Conservation (phyloP, 805 yeast genomes). For the Spathaspora sp. region DNA sequence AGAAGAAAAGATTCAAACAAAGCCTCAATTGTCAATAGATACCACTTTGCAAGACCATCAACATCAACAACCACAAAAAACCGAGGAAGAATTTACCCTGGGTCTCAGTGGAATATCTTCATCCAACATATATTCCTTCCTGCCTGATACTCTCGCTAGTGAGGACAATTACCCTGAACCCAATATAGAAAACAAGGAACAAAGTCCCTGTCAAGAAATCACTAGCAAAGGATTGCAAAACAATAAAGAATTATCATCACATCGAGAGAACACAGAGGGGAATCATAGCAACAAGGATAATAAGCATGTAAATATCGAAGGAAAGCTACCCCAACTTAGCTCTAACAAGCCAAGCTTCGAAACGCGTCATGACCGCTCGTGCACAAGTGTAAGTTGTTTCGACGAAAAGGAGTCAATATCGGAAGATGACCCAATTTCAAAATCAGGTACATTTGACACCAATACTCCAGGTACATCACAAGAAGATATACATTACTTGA, state of each 20-base stretch:
- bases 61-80: neutral
- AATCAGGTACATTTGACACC: neutral
- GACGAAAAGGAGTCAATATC: neutral
- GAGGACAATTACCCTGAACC: neutral
- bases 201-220: neutral
- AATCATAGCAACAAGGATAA: neutral
- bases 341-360: neutral
- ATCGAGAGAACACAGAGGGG: neutral
- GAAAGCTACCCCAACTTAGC: neutral
- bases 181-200: neutral
- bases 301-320: neutral
- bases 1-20: neutral
- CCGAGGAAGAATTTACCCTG: neutral
- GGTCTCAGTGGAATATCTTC: neutral
- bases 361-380: neutral
- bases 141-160: neutral
- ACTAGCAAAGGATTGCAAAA: neutral
- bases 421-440: neutral
- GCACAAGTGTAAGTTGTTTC: neutral
- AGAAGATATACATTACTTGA: neutral
- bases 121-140: neutral
- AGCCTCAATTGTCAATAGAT: neutral
- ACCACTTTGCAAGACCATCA: neutral
- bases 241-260: neutral
- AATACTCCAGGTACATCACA: neutral